Evolutionary conservation across 768 basidiomycete genomes (phyloP).

Genomic region (Mycena albidolilacea): DNA sequence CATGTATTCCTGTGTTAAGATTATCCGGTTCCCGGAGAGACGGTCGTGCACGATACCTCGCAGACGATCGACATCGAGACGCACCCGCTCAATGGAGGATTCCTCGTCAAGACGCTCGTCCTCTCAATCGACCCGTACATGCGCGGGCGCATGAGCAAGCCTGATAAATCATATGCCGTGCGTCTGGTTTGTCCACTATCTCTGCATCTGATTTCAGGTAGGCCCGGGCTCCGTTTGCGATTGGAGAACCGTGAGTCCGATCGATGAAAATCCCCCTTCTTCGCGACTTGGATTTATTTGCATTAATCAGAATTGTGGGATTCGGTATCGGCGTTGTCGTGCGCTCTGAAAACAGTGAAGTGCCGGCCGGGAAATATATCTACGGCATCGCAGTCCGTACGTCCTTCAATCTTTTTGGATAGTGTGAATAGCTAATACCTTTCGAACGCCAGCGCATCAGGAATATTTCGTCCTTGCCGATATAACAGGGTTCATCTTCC

Average conservation of each 20-base stretch:
- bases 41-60: conserved; percentile 58
- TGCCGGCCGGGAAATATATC: too few species aligned
- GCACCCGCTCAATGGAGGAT: conserved; percentile 58
- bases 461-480: too few species aligned
- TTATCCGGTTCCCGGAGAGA: conserved; percentile 53
- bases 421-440: too few species aligned
- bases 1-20: not conserved
- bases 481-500: too few species aligned
- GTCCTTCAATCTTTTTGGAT: too few species aligned
- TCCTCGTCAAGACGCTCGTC: conserved; percentile 66
- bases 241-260: conserved; percentile 7
- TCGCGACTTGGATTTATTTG: not conserved
- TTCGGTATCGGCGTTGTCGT: conserved; percentile 62
- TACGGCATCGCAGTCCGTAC: too few species aligned
- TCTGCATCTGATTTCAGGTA: not conserved
- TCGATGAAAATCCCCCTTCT: not conserved
- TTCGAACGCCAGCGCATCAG: too few species aligned
- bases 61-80: conserved; percentile 66
- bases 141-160: conserved; percentile 55
- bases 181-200: conserved; percentile 5
- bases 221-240: not conserved
- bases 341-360: conserved; percentile 35
- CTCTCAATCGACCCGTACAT: conserved; percentile 61
- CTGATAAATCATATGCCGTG: conserved; percentile 46
- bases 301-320: conserved; percentile 43